phyloP scores from a whole-genome alignment of 768 basidiomycete species.

The Pisolithus sp. region DNA sequence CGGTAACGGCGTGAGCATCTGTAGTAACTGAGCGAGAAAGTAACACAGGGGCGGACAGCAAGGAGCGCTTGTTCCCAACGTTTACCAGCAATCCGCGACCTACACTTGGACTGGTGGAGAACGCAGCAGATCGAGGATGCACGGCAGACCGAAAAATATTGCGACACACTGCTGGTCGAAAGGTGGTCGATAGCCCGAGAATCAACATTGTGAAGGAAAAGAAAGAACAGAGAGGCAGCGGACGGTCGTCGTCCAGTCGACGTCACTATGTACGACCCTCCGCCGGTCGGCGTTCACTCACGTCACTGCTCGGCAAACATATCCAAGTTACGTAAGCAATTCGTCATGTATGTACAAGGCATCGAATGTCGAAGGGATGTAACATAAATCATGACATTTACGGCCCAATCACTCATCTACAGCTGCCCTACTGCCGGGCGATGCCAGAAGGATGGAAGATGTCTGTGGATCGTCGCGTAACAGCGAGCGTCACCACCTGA shows the following conservation, averaged over 20 bases:
- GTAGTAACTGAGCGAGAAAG: conserved; percentile 45
- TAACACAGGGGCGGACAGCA: conserved; percentile 16
- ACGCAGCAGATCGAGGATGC: conserved; percentile 12
- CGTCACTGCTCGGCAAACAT: too few species aligned
- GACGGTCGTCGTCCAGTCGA: background rate
- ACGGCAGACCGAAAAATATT: conserved; percentile 15
- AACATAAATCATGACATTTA: too few species aligned
- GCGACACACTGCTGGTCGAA: conserved; percentile 16
- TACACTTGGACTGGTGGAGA: conserved; percentile 17
- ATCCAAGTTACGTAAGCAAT: too few species aligned
- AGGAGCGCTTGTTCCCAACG: conserved; percentile 24
- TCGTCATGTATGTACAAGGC: too few species aligned
- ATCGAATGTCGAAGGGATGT: too few species aligned
- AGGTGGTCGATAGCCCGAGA: conserved; percentile 4
- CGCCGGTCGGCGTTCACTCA: too few species aligned
- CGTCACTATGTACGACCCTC: too few species aligned
- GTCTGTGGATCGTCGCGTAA: too few species aligned
- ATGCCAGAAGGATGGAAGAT: too few species aligned
- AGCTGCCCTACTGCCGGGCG: too few species aligned
- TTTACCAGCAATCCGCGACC: conserved; percentile 15
- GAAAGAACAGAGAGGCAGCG: background rate
- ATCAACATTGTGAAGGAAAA: conserved; percentile 12
- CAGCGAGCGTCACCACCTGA: too few species aligned
- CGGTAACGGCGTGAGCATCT: conserved; percentile 34
- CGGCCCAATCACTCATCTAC: too few species aligned